Base-by-base conservation (phyloP, 1,139 yeast genomes). In the Debaryomycetaceae sp. region DNA sequence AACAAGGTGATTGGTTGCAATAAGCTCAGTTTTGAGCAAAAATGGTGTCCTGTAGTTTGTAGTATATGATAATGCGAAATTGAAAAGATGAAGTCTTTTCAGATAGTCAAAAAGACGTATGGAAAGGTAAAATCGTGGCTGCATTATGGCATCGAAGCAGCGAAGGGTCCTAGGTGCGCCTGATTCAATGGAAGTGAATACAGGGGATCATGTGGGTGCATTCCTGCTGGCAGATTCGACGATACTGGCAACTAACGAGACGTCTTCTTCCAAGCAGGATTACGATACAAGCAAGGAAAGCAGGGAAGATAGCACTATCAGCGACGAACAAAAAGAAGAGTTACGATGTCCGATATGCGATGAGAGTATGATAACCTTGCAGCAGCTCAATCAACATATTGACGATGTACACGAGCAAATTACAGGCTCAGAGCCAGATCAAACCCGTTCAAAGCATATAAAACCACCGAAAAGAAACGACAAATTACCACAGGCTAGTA, bases 321-420 rank as follows among this genome's bases (percentile, higher is more conserved):
- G 26, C 11, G 4, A 8, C 3, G 26, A 22, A 8, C 26, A 22
- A 11, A 3, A 8, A 22, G 26, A 31, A 17, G 36, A 34, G 14
- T 19, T 49, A 15, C 17, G 39, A 17, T 87, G 96, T 52, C 96
- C 96, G 1, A 82, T 87, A 3, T 87, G 96, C 56, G 59, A 67
- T 17, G 86, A 80, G 46, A 45, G 64, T 1, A 81, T 84, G 84
- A 61, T 77, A 6, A 71, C 77, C 9, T 61, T 86, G 34, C 48
- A 56, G 15, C 84, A 79, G 45, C 65, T 87, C 45, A 86, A 86
- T 55, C 70, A 73, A 35, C 96, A 88, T 56, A 63, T 88, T 22
- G 96, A 87, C 55, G 86, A 13, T 15, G 14, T 6, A n/a, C 17
- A 11, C 6, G 33, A 31, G 17, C 17, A 13, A 31, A n/a, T 9